A percentile compares a stretch with the other conserved stretches of the same genome.
Evolutionary conservation across 176 grass and related monocot genomes (phyloP).

Genomic region (Cocos nucifera): DNA sequence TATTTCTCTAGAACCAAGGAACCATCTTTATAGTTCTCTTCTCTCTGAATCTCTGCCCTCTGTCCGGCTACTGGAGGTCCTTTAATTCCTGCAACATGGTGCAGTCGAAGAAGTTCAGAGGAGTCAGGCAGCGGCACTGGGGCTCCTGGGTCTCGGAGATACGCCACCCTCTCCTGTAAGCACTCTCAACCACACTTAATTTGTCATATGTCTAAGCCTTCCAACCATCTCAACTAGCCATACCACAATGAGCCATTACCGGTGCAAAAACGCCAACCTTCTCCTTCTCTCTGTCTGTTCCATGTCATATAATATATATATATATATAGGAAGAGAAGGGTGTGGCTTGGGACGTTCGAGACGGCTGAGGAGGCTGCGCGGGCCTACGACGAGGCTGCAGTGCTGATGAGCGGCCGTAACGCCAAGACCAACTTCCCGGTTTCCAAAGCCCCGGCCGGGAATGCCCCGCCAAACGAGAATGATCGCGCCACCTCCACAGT

Average conservation of each 20-base stretch:
- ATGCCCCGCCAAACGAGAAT: neutral
- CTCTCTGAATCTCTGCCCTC: no score
- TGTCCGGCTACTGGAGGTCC: no score
- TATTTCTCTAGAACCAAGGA: no score
- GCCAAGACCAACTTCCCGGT: constrained; percentile 99
- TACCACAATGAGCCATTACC: neutral
- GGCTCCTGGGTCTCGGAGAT: constrained; percentile 99
- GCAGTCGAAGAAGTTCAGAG: constrained; percentile 97
- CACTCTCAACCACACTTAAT: constrained; percentile 1
- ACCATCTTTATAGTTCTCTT: no score
- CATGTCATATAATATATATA: no score
- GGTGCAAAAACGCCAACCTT: neutral
- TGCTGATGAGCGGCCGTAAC: constrained; percentile 97
- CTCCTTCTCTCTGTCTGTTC: no score
- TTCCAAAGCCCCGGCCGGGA: constrained; percentile 29
- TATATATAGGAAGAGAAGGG: constrained; percentile 80
- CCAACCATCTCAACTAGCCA: no score
- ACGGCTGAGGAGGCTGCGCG: constrained; percentile 95
- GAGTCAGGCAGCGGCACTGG: constrained; percentile 99
- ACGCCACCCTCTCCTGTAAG: constrained; percentile 97
- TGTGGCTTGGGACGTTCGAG: constrained; percentile 99
- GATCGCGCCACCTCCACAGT: neutral
- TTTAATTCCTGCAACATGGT: constrained; percentile 36
- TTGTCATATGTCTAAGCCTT: no score
- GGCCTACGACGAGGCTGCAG: constrained; percentile 92